phyloP scores from a whole-genome alignment of 208 protist species.

The Lotmaria passim region DNA sequence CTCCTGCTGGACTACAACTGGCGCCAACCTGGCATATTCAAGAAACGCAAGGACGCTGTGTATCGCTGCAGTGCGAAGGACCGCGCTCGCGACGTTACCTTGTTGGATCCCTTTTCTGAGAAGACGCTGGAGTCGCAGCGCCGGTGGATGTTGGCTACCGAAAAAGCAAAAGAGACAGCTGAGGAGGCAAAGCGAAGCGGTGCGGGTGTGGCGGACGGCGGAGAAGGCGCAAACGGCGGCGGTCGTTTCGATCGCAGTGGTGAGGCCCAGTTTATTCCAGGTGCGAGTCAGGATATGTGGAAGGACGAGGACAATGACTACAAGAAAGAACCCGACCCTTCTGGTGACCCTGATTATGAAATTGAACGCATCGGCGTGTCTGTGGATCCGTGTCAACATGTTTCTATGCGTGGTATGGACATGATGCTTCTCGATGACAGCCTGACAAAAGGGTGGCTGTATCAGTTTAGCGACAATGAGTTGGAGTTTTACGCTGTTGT shows the following conservation, averaged over 20 bases:
- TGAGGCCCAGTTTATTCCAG: constrained; percentile 76
- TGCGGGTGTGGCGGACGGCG: background rate
- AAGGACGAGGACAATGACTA: constrained; percentile 11
- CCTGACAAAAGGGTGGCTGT: constrained; percentile 71
- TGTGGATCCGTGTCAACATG: constrained; percentile 66
- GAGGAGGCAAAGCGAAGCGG: constrained; percentile 26
- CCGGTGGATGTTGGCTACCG: constrained; percentile 43
- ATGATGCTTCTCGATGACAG: constrained; percentile 87
- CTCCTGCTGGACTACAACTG: constrained; percentile 87
- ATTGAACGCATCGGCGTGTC: constrained; percentile 34
- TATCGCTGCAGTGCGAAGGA: constrained; percentile 72
- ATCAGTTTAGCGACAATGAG: constrained; percentile 59
- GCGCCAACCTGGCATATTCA: constrained; percentile 46
- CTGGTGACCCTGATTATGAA: constrained; percentile 33
- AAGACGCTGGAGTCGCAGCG: constrained; percentile 53
- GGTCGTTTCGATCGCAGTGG: constrained; percentile 53
- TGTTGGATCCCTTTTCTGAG: constrained; percentile 85
- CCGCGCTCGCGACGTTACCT: constrained; percentile 62
- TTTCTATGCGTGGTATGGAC: constrained; percentile 84
- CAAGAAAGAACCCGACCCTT: constrained; percentile 12
- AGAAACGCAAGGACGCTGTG: constrained; percentile 23
- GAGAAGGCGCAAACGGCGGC: constrained; percentile 6
- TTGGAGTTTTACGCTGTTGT: constrained; percentile 74
- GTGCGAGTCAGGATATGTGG: constrained; percentile 15
- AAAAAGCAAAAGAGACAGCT: constrained; percentile 43